A percentile compares a stretch with the other conserved stretches of the same genome.
These are phyloP conservation scores for Funneliformis geosporum DNA, from an alignment of 192 early-diverging fungal species.

Conservation along the genomic window DNA sequence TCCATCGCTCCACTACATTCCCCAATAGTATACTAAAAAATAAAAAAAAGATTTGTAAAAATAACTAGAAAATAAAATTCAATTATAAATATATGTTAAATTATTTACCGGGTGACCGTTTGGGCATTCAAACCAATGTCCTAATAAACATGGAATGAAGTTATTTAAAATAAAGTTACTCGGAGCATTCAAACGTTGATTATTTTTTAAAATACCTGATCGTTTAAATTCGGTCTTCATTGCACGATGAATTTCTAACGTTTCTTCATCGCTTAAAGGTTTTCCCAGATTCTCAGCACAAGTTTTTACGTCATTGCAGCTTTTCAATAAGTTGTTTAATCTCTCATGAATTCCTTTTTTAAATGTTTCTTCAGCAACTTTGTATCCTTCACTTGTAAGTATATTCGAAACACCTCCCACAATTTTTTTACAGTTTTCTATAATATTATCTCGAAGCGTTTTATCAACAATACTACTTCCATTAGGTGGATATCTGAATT, in stretches of 20 bases:
- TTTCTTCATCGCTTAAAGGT: neutral
- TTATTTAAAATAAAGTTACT: neutral
- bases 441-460: neutral
- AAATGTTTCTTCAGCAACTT: neutral
- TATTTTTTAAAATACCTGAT: neutral
- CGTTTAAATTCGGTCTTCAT: neutral
- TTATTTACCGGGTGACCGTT: neutral
- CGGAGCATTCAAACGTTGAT: neutral
- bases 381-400: neutral
- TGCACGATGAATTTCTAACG: neutral
- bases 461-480: neutral
- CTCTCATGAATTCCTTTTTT: neutral
- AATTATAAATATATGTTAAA: too few relatives aligned
- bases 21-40: slow-evolving; percentile 16
- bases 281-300: neutral
- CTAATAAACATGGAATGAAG: neutral
- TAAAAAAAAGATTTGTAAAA: too few relatives aligned
- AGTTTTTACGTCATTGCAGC: neutral
- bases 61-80: too few relatives aligned
- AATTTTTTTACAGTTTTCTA: neutral
- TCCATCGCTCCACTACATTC: slow-evolving; percentile 16
- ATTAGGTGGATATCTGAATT: neutral
- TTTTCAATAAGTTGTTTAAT: neutral
- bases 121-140: neutral
- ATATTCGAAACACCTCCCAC: neutral